Evolutionary conservation across 2,329 filamentous ascomycete species (phyloP).

Genomic region (Monosporascus sp.): DNA sequence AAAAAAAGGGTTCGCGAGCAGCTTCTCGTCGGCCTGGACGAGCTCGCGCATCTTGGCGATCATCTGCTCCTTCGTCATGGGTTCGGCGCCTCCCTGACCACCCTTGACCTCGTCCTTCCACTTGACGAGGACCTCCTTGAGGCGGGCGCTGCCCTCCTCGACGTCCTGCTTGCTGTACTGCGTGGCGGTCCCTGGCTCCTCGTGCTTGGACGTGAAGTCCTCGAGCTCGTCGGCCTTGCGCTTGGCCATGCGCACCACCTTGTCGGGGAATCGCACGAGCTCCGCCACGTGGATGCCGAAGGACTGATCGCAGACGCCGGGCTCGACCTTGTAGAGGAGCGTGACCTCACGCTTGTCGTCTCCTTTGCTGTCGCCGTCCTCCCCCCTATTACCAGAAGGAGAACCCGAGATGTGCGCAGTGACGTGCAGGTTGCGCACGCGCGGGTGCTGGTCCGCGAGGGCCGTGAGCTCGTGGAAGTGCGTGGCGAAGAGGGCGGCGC

Average conservation of each 20-base stretch:
- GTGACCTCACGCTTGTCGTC: conserved; percentile 76
- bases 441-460: conserved; percentile 76
- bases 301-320: conserved; percentile 91
- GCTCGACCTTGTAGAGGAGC: conserved; percentile 92
- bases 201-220: conserved; percentile 81
- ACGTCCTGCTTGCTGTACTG: conserved; percentile 78
- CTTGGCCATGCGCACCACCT: conserved; percentile 99
- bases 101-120: conserved; percentile 76
- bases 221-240: conserved; percentile 97
- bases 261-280: conserved; percentile 90
- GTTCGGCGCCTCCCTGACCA: conserved; percentile 26
- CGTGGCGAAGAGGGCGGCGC: conserved; percentile 91
- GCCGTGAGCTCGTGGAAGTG: conserved; percentile 98
- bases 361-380: conserved; percentile 23
- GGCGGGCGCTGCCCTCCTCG: conserved; percentile 75
- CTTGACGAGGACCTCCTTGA: conserved; percentile 75
- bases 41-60: conserved; percentile 72
- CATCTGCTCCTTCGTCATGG: conserved; percentile 68
- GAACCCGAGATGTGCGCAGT: conserved; percentile 78
- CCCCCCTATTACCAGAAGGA: conserved; percentile 23
- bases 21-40: conserved; percentile 64
- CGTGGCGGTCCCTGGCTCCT: conserved; percentile 40
- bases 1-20: conserved; percentile 65
- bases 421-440: conserved; percentile 90
- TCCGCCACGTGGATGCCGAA: conserved; percentile 99